Conservation (phyloP, 2,329 filamentous ascomycete genomes). For the Penicillium sp. region DNA sequence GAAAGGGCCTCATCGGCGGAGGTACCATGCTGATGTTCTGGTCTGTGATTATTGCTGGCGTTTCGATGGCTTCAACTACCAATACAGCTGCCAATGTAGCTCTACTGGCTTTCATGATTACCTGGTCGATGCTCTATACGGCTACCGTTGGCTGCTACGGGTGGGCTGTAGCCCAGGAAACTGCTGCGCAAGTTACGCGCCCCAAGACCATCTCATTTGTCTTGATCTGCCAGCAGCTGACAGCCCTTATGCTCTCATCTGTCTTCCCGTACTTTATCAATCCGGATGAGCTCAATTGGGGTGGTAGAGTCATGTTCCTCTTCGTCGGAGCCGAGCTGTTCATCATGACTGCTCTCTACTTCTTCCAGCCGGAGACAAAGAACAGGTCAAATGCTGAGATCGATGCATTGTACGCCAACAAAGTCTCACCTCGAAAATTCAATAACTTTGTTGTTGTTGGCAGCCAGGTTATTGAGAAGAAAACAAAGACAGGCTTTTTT, state of each 20-base stretch:
- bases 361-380: conserved; percentile 10
- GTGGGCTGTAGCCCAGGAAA: conserved; percentile 10
- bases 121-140: conserved; percentile 13
- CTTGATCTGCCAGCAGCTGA: conserved; percentile 9
- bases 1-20: conserved; percentile 10
- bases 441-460: conserved; percentile 1
- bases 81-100: conserved; percentile 11
- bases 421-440: neutral
- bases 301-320: conserved; percentile 11
- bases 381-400: conserved; percentile 8
- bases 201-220: conserved; percentile 12
- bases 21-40: conserved; percentile 9
- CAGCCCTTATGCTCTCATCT: conserved; percentile 6
- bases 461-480: neutral
- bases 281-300: conserved; percentile 11
- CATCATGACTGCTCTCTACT: conserved; percentile 10
- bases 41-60: conserved; percentile 9
- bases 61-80: conserved; percentile 8
- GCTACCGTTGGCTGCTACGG: conserved; percentile 10
- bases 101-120: conserved; percentile 13
- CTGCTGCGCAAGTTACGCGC: conserved; percentile 8
- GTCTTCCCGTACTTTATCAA: conserved; percentile 13
- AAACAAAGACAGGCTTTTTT: neutral
- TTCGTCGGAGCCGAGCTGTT: conserved; percentile 9
- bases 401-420: neutral